Evolutionary conservation across 2,329 filamentous ascomycete genomes (phyloP).

Genomic region (Massarina eburnea): DNA sequence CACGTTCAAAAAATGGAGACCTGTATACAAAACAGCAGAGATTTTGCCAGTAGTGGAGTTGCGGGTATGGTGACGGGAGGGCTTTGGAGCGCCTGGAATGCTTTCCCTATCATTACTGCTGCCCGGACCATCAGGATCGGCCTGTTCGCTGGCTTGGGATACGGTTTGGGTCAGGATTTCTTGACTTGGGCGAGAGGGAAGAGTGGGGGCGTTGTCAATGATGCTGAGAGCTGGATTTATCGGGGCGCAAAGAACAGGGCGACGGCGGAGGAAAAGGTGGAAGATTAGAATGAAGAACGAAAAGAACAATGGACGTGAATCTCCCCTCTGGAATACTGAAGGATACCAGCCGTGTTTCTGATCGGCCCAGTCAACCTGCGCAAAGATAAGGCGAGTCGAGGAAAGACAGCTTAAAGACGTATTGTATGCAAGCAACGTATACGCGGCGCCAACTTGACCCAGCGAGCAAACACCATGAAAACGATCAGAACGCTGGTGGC

Average conservation of each 20-base stretch:
- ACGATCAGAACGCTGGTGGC: no score
- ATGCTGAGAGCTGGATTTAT: conserved; percentile 47
- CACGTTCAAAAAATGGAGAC: conserved; percentile 28
- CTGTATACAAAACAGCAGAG: conserved; percentile 49
- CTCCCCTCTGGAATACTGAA: neutral
- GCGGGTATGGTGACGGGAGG: conserved; percentile 85
- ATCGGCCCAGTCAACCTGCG: no score
- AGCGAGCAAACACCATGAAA: no score
- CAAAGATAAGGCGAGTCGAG: no score
- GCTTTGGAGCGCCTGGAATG: conserved; percentile 81
- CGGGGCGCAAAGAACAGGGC: conserved; percentile 40
- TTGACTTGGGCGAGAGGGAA: conserved; percentile 70
- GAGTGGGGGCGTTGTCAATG: conserved; percentile 54
- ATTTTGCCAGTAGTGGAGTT: conserved; percentile 78
- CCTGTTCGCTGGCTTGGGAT: conserved; percentile 74
- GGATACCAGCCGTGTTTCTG: no score
- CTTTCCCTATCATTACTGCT: conserved; percentile 69
- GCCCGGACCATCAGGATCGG: conserved; percentile 73
- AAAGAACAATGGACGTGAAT: neutral
- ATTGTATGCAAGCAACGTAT: no score
- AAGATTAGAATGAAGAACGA: neutral
- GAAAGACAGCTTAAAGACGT: no score
- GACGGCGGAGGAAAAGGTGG: conserved; percentile 20
- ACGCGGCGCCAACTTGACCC: no score
- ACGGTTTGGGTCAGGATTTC: conserved; percentile 78